Conservation (phyloP, 305 asterid species). For the Fraxinus sp. region DNA sequence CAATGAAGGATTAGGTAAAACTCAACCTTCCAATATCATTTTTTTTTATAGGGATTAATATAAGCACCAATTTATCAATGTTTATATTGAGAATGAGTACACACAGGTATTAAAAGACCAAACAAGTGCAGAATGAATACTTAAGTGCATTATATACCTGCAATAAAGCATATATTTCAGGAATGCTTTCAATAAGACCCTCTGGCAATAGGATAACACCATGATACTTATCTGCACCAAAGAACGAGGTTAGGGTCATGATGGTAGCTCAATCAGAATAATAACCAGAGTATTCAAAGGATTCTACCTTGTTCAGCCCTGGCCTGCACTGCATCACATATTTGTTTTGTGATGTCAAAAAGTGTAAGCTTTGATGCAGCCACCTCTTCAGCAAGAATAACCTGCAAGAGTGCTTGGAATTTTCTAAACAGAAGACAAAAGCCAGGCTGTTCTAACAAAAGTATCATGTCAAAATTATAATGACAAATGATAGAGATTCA, state of each 20-base stretch:
- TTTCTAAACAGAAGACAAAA: constrained; percentile 20
- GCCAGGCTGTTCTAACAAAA: neutral
- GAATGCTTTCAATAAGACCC: constrained; percentile 97
- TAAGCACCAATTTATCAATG: neutral
- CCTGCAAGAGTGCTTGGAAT: constrained; percentile 42
- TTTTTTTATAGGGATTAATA: neutral
- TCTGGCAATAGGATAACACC: constrained; percentile 96
- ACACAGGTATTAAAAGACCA: neutral
- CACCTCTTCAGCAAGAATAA: constrained; percentile 94
- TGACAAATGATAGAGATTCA: constrained; percentile 17
- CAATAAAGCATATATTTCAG: constrained; percentile 87
- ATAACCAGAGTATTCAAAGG: constrained; percentile 8
- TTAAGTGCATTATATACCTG: constrained; percentile 46
- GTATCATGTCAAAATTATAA: neutral
- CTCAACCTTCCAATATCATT: neutral
- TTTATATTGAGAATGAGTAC: neutral
- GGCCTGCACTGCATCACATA: constrained; percentile 97
- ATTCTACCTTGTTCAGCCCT: constrained; percentile 76
- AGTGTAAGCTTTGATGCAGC: constrained; percentile 93
- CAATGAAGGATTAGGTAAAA: neutral
- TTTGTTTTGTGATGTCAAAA: constrained; percentile 88
- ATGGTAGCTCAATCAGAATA: constrained; percentile 11
- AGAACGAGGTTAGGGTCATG: constrained; percentile 28
- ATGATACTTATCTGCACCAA: constrained; percentile 72
- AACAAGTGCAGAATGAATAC: neutral